Conservation (phyloP, 148 eudicot genomes). For the Heliamphora exappendiculata region DNA sequence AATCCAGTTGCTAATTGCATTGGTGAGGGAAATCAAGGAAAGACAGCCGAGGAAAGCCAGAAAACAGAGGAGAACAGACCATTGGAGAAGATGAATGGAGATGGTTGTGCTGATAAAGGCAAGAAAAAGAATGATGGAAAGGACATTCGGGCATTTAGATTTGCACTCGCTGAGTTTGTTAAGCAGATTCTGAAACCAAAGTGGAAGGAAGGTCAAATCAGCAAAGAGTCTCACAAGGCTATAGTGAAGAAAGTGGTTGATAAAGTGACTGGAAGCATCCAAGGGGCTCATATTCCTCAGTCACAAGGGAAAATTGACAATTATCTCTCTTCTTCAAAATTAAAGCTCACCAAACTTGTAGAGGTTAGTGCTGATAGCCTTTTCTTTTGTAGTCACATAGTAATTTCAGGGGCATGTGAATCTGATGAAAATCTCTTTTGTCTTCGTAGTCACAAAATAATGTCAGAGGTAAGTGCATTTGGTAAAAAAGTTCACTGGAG, state of each 20-base stretch:
- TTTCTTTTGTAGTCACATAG: background rate
- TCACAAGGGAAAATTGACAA: conserved; percentile 60
- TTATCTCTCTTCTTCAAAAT: conserved; percentile 51
- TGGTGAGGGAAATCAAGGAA: conserved; percentile 20
- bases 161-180: conserved; percentile 62
- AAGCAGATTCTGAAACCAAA: conserved; percentile 68
- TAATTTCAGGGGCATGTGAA: background rate
- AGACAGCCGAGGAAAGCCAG: conserved; percentile 19
- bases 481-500: background rate
- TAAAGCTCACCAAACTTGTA: conserved; percentile 67
- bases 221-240: conserved; percentile 54
- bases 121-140: conserved; percentile 44
- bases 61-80: conserved; percentile 26
- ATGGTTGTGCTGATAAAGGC: conserved; percentile 35
- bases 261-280: conserved; percentile 48
- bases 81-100: conserved; percentile 26
- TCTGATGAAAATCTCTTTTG: background rate
- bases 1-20: conserved; percentile 5
- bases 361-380: conserved; percentile 38
- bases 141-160: conserved; percentile 52
- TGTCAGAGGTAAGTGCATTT: background rate
- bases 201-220: conserved; percentile 74
- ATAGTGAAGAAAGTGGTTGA: conserved; percentile 79
- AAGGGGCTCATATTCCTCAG: conserved; percentile 51
- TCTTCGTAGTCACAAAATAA: background rate